phyloP scores from a whole-genome alignment of 257 asterid genomes.

The Mentha longifolia region DNA sequence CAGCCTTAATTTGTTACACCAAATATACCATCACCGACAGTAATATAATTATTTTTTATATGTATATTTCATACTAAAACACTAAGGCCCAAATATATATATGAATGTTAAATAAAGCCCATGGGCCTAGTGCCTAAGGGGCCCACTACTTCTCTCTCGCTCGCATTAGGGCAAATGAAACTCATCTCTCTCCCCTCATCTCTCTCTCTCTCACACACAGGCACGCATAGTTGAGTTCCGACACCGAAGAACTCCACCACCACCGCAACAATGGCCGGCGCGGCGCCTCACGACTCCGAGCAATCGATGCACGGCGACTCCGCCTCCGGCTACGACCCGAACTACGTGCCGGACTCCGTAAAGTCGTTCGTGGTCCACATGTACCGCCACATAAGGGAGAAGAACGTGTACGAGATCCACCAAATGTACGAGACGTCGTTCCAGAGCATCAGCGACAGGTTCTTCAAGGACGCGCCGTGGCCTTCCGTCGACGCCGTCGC shows the following conservation, averaged over 20 bases:
- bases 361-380: conserved; percentile 84
- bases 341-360: conserved; percentile 86
- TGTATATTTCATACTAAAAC: too few species aligned
- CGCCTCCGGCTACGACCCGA: conserved; percentile 69
- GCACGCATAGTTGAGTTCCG: background rate
- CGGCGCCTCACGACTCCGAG: conserved; percentile 62
- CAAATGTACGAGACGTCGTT: conserved; percentile 95
- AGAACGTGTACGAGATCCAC: conserved; percentile 93
- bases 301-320: conserved; percentile 43
- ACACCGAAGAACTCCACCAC: conserved; percentile 9
- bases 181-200: background rate
- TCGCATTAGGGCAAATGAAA: conserved; percentile 29
- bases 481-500: conserved; percentile 95
- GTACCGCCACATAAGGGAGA: conserved; percentile 96
- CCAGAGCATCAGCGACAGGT: conserved; percentile 85
- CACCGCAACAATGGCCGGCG: conserved; percentile 51
- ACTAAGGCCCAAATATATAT: too few species aligned
- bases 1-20: too few species aligned
- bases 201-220: conserved; percentile 3
- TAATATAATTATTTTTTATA: too few species aligned
- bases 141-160: conserved; percentile 19
- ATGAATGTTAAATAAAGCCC: too few species aligned
- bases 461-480: conserved; percentile 92
- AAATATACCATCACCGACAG: too few species aligned
- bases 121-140: background rate